Evolutionary conservation across 768 basidiomycete species (phyloP), one percentile per base, ranked within the genome.

Genomic region (Obba rivulosa): DNA sequence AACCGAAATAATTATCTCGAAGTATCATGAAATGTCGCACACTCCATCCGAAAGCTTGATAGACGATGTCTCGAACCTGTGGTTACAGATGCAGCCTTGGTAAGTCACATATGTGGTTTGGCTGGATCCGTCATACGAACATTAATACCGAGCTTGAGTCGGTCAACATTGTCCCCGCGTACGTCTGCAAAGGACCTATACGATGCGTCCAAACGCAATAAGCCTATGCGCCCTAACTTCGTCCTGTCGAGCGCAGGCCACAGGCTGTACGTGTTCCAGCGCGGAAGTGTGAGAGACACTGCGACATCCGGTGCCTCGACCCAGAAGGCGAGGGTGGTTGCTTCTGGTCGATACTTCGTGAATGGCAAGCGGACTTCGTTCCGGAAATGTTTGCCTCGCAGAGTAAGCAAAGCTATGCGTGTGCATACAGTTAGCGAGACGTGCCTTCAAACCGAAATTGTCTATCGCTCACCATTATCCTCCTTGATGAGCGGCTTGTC

Each of bases 1-100:
- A 76, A 10, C 95, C 95, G 43, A 97, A 81, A 66, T 98, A 98
- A 66, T 97, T 97, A 59, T 95, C 92, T 40, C 87, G 82, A 49
- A 96, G 60, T 35, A 85, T 80, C 81, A 98, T 87, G 55, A 95
- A 75, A 60, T 92, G 84, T 34, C 93, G 81, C 51, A 94, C 78
- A 2, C 83, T 82, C 94, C 94, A 96, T 20, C 92, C 94, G 45
- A 92, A 68, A 1, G 75, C 71, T 62, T 85, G 87, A 68, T 84
- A 85, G 8, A 78, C 68, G 28, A 82, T 60, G 28, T 81, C 74
- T 7, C 66, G 58, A 0, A 69, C 59, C 87, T 89, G 52, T 23
- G 28, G 43, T 43, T 41, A 39, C 28, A 47, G 46, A 23, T 23
- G 42, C 22, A 35, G 22, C 18, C 4, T 11, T 28, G 2, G 35